Conservation (phyloP, 306 rosid genomes). For the Nissolia schottii region DNA sequence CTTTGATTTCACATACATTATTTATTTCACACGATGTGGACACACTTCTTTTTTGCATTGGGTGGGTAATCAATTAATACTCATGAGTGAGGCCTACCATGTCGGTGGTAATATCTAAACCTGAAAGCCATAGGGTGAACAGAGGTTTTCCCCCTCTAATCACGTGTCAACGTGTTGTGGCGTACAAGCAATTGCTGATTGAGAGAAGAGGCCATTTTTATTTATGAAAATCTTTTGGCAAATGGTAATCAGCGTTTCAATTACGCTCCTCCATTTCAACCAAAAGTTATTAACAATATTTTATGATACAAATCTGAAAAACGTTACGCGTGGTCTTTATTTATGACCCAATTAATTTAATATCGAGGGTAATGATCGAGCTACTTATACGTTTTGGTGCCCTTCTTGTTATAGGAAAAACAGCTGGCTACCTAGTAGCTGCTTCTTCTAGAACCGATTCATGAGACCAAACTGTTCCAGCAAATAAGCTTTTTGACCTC, state of each 20-base stretch:
- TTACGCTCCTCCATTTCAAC: background rate
- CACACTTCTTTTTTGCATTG: background rate
- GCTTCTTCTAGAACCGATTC: background rate
- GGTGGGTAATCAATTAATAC: background rate
- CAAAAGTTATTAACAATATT: background rate
- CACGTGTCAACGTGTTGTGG: background rate
- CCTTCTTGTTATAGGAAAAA: background rate
- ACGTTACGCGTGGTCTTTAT: background rate
- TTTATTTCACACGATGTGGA: background rate
- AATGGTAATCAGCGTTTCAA: background rate
- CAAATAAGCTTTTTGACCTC: background rate
- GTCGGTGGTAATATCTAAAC: background rate
- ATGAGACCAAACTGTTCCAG: background rate
- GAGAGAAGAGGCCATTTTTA: background rate
- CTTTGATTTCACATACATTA: background rate
- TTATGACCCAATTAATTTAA: background rate
- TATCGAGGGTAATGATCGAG: background rate
- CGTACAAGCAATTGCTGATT: background rate
- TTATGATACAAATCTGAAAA: background rate
- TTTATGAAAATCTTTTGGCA: background rate
- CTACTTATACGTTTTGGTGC: background rate
- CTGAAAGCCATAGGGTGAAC: conserved; percentile 1
- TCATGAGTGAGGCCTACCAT: conserved; percentile 13
- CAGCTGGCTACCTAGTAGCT: background rate
- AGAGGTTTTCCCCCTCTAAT: background rate